phyloP scores from a whole-genome alignment of 176 grass and related monocot species.

The Poa pratensis region DNA sequence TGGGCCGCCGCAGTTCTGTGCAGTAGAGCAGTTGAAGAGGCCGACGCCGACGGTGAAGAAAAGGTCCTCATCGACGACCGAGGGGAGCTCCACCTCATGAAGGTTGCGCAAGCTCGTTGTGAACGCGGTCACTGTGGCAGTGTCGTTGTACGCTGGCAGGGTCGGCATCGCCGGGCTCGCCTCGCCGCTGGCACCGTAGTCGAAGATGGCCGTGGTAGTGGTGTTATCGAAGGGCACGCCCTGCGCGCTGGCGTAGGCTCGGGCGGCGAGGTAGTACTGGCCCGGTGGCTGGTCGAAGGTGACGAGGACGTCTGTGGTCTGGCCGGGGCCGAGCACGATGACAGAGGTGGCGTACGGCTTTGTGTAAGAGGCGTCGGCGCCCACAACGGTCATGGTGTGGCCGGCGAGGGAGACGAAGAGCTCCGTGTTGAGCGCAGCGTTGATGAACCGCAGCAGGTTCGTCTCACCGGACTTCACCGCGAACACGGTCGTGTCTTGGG shows the following conservation, averaged over 20 bases:
- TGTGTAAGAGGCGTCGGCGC: conserved; percentile 87
- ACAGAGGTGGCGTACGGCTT: conserved; percentile 69
- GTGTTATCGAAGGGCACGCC: conserved; percentile 96
- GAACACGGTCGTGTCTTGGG: conserved; percentile 62
- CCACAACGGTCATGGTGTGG: conserved; percentile 90
- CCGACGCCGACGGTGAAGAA: conserved; percentile 90
- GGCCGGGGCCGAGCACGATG: conserved; percentile 75
- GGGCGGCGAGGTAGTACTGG: conserved; percentile 83
- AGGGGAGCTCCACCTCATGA: conserved; percentile 43
- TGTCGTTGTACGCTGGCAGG: conserved; percentile 90
- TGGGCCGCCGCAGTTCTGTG: conserved; percentile 65
- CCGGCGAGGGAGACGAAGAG: conserved; percentile 77
- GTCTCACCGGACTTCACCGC: conserved; percentile 80
- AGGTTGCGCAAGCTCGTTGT: conserved; percentile 57
- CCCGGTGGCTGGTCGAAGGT: conserved; percentile 57
- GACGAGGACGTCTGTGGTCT: conserved; percentile 95
- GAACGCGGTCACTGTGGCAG: conserved; percentile 61
- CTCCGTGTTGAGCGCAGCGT: conserved; percentile 86
- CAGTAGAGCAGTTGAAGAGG: conserved; percentile 62
- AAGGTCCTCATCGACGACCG: conserved; percentile 71
- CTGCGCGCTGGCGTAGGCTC: conserved; percentile 75
- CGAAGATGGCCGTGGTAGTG: conserved; percentile 84
- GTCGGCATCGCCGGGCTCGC: conserved; percentile 46
- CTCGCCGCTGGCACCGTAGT: conserved; percentile 43
- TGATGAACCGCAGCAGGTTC: conserved; percentile 85